phyloP scores from a whole-genome alignment of 2,329 filamentous ascomycete genomes.

The Arthrobotrys musiformis region DNA sequence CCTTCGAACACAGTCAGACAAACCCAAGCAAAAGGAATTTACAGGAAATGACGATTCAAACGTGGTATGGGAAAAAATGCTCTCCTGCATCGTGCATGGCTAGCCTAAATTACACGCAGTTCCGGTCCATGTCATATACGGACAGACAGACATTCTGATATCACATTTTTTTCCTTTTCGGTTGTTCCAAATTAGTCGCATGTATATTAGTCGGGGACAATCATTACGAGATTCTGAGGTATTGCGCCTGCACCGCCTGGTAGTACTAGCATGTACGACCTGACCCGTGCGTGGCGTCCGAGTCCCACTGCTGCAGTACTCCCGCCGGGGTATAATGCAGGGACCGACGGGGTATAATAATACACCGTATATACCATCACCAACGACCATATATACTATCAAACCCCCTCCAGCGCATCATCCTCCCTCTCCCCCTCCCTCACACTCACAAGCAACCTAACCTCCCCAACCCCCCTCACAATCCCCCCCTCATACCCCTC shows the following conservation, averaged over 20 bases:
- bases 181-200: constrained; percentile 6
- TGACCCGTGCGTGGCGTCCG: constrained; percentile 3
- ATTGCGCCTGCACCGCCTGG: constrained; percentile 13
- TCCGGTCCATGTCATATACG: background rate
- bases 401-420: constrained; percentile 49
- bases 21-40: background rate
- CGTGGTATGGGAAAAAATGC: background rate
- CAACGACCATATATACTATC: background rate
- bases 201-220: background rate
- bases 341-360: constrained; percentile 8
- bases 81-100: constrained; percentile 34
- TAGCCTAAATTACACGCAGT: constrained; percentile 27
- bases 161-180: constrained; percentile 1
- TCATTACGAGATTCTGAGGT: background rate
- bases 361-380: background rate
- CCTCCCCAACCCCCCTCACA: constrained; percentile 53
- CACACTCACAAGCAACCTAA: constrained; percentile 44
- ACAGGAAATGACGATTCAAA: background rate
- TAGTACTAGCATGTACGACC: background rate
- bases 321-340: background rate
- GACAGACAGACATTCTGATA: constrained; percentile 28
- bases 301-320: background rate
- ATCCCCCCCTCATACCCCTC: constrained; percentile 55
- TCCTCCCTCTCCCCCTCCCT: constrained; percentile 42
- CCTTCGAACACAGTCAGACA: background rate